Conservation (phyloP, 768 basidiomycete species). For the Hericium alpestre region DNA sequence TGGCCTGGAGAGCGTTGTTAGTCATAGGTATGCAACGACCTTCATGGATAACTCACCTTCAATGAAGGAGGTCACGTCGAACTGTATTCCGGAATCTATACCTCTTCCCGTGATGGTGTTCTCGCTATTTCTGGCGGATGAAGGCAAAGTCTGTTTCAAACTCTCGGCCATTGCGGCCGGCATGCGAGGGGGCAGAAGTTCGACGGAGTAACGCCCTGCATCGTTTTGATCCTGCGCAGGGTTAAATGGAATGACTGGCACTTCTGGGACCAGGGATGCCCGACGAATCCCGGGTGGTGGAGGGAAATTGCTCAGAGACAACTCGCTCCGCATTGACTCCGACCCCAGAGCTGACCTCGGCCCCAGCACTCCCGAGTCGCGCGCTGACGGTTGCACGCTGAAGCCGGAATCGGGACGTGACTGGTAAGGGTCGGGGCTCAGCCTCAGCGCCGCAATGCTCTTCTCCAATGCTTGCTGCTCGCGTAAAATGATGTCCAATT, state of each 20-base stretch:
- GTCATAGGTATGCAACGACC: background rate
- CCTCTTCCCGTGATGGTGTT: slow-evolving; percentile 6
- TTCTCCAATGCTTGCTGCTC: slow-evolving; percentile 56
- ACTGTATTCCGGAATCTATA: slow-evolving; percentile 43
- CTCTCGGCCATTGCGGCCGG: slow-evolving; percentile 16
- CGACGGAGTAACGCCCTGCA: background rate
- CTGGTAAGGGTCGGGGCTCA: slow-evolving; percentile 19
- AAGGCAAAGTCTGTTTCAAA: slow-evolving; percentile 6
- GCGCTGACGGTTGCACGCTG: background rate
- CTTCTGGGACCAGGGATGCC: slow-evolving; percentile 20
- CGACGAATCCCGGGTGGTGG: slow-evolving; percentile 36
- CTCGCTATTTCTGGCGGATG: slow-evolving; percentile 9
- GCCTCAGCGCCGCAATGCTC: slow-evolving; percentile 48
- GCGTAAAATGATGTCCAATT: slow-evolving; percentile 34
- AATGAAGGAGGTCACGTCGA: slow-evolving; percentile 71
- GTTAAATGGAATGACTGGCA: no score
- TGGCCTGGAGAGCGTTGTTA: background rate
- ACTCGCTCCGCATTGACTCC: slow-evolving; percentile 31
- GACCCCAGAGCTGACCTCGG: slow-evolving; percentile 2
- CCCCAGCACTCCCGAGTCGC: background rate
- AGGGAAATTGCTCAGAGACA: slow-evolving; percentile 65
- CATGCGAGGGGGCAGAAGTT: slow-evolving; percentile 16
- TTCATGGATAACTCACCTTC: slow-evolving; percentile 26
- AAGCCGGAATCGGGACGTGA: no score
- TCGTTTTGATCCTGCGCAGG: slow-evolving; percentile 24